A percentile compares a stretch with the other conserved stretches of the same genome.
These are phyloP conservation scores for Boletus subparvulus DNA, from an alignment of 768 basidiomycete species.

Conservation along the genomic window DNA sequence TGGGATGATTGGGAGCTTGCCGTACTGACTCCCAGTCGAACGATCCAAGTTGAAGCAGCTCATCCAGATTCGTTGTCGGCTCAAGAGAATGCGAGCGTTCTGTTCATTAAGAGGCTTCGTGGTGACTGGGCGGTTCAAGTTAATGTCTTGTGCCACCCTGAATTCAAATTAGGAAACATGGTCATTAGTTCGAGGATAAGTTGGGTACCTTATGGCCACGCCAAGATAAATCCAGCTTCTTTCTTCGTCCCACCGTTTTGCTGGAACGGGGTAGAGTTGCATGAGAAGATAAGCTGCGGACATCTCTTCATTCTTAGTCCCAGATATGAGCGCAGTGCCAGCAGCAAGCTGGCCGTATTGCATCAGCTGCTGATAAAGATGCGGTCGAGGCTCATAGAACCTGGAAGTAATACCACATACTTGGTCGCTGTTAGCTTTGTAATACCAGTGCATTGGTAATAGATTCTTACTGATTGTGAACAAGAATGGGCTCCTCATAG, in stretches of 20 bases:
- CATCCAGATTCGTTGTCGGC: constrained; percentile 87
- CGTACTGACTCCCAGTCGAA: constrained; percentile 85
- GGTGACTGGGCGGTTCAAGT: constrained; percentile 75
- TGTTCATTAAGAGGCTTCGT: constrained; percentile 76
- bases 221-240: constrained; percentile 89
- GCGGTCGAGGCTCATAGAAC: constrained; percentile 69
- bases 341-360: constrained; percentile 75
- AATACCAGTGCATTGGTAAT: not conserved
- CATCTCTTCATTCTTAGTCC: constrained; percentile 80
- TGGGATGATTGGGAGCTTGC: constrained; percentile 78
- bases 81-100: constrained; percentile 83
- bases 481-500: constrained; percentile 83
- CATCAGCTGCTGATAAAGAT: constrained; percentile 70
- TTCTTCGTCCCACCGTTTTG: constrained; percentile 85
- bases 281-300: constrained; percentile 80
- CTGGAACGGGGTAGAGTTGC: constrained; percentile 73
- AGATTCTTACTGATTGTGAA: constrained; percentile 82
- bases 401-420: constrained; percentile 89
- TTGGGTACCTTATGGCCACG: constrained; percentile 72
- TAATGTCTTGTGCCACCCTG: constrained; percentile 87
- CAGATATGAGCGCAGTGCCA: constrained; percentile 72
- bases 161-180: constrained; percentile 8
- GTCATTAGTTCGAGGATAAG: not conserved
- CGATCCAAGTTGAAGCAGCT: constrained; percentile 91
- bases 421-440: constrained; percentile 29